A percentile compares a stretch with the other conserved stretches of the same genome.
Conservation (phyloP, 805 yeast genomes). For the Metschnikowia dekortorum region DNA sequence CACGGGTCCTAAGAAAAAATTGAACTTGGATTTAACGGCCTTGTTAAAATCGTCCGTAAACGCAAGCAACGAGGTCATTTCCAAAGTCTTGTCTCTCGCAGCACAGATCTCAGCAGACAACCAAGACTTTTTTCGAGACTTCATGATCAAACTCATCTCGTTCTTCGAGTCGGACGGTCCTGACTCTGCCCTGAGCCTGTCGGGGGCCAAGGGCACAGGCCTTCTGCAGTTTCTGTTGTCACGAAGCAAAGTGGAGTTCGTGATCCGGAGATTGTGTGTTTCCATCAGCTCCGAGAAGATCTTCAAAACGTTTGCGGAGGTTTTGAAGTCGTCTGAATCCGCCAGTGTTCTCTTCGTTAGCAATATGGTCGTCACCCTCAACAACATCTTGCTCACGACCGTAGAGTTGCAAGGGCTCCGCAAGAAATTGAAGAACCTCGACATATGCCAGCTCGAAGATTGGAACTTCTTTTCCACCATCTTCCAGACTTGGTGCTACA, state of each 20-base stretch:
- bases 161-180: constrained; percentile 61
- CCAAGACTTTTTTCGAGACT: constrained; percentile 70
- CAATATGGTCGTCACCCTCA: constrained; percentile 79
- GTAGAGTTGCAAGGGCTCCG: constrained; percentile 74
- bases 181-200: constrained; percentile 8
- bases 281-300: constrained; percentile 79
- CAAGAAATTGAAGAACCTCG: constrained; percentile 55
- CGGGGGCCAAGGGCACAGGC: not conserved
- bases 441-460: constrained; percentile 50
- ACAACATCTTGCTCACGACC: constrained; percentile 80
- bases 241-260: constrained; percentile 60
- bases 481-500: constrained; percentile 89
- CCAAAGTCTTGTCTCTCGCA: constrained; percentile 64
- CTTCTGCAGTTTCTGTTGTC: constrained; percentile 37
- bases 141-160: constrained; percentile 65
- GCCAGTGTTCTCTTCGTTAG: constrained; percentile 66
- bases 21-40: constrained; percentile 58
- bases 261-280: constrained; percentile 77
- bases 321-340: constrained; percentile 50
- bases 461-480: constrained; percentile 67
- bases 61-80: constrained; percentile 73
- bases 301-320: constrained; percentile 73
- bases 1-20: constrained; percentile 8
- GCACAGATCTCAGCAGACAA: constrained; percentile 73
- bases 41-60: constrained; percentile 65